Evolutionary conservation across 2,329 filamentous ascomycete genomes (phyloP).

Genomic region (Penicillium crustosum): DNA sequence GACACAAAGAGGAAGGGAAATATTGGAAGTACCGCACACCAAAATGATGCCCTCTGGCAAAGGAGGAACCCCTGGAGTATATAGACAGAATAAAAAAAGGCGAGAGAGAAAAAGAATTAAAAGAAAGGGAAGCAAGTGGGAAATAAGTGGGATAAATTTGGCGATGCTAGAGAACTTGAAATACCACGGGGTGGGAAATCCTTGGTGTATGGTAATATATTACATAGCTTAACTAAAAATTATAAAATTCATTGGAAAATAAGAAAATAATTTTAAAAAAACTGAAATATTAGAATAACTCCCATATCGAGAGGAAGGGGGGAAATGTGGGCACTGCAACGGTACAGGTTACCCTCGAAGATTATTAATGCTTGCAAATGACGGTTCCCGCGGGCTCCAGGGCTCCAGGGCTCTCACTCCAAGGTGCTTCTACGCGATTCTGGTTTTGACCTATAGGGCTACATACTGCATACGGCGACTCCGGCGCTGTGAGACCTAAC

Average conservation of each 20-base stretch:
- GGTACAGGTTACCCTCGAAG: conserved; percentile 4
- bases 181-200: conserved; percentile 15
- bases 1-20: conserved; percentile 10
- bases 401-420: neutral
- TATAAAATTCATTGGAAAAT: neutral
- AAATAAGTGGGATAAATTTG: conserved; percentile 26
- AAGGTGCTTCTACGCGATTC: neutral
- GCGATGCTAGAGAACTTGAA: conserved; percentile 23
- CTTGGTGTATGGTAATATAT: conserved; percentile 9
- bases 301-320: neutral
- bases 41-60: neutral
- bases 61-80: conserved; percentile 5
- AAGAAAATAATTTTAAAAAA: neutral
- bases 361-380: conserved; percentile 5
- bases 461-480: conserved; percentile 11
- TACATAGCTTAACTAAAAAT: neutral
- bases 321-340: conserved; percentile 15
- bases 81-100: conserved; percentile 3
- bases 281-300: neutral
- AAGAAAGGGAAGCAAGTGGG: conserved; percentile 9
- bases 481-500: conserved; percentile 7
- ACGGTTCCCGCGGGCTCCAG: neutral
- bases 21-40: conserved; percentile 2
- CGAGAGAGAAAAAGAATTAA: neutral
- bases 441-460: conserved; percentile 8